These are phyloP conservation scores for Boletus pseudopeckii DNA, from an alignment of 768 basidiomycete species.

Conservation along the genomic window DNA sequence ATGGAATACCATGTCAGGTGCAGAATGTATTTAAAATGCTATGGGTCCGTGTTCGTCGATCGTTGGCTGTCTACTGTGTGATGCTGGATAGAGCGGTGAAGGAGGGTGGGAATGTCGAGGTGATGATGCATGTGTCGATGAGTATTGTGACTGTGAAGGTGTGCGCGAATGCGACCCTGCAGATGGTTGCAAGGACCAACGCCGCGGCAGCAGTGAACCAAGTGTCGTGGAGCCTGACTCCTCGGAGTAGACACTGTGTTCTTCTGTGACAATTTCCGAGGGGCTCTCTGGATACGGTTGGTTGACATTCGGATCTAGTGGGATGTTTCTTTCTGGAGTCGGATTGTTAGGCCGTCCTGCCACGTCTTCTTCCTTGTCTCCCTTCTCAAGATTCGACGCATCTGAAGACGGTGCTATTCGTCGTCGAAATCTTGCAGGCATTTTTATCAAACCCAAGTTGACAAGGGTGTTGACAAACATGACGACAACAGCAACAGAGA, in stretches of 20 bases:
- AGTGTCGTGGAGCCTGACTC: slow-evolving; percentile 36
- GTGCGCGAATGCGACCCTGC: slow-evolving; percentile 28
- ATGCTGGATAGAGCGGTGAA: slow-evolving; percentile 24
- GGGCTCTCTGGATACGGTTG: slow-evolving; percentile 44
- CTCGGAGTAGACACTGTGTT: slow-evolving; percentile 29
- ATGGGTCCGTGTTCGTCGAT: slow-evolving; percentile 27
- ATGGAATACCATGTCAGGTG: not conserved
- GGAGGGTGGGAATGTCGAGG: slow-evolving; percentile 31
- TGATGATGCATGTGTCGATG: slow-evolving; percentile 28
- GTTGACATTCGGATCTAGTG: slow-evolving; percentile 39
- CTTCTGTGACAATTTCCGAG: slow-evolving; percentile 21
- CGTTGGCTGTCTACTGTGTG: slow-evolving; percentile 32
- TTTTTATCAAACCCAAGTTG: slow-evolving; percentile 40
- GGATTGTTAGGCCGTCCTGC: slow-evolving; percentile 46
- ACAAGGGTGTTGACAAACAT: slow-evolving; percentile 64
- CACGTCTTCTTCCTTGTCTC: slow-evolving; percentile 17
- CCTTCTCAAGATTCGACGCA: slow-evolving; percentile 30
- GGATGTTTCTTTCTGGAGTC: slow-evolving; percentile 46
- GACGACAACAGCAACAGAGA: slow-evolving; percentile 65
- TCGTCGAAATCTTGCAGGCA: slow-evolving; percentile 18
- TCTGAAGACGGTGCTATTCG: slow-evolving; percentile 9
- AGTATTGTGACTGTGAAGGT: slow-evolving; percentile 33
- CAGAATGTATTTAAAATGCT: slow-evolving; percentile 13
- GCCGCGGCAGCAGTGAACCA: slow-evolving; percentile 32
- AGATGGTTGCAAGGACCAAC: slow-evolving; percentile 33